Evolutionary conservation across 2,329 filamentous ascomycete species (phyloP).

Genomic region (Penicillium occitanis): DNA sequence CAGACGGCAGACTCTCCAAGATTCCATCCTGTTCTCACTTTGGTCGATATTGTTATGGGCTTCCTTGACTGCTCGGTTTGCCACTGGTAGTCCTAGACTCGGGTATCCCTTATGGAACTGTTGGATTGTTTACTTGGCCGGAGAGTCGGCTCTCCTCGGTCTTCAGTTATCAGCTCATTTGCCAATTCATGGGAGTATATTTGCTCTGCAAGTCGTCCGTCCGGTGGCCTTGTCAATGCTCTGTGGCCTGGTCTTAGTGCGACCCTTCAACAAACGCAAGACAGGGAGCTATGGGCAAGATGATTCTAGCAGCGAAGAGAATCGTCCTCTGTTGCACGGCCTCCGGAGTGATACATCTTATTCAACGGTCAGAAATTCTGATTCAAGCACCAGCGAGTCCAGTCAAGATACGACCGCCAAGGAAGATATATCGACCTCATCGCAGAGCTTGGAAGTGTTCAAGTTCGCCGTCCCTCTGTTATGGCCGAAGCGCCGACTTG

Average conservation of each 20-base stretch:
- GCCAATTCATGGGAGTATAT: background rate
- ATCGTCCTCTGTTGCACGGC: constrained; percentile 11
- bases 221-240: constrained; percentile 11
- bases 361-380: constrained; percentile 7
- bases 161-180: constrained; percentile 36
- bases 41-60: constrained; percentile 59
- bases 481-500: constrained; percentile 67
- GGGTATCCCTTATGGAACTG: constrained; percentile 66
- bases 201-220: constrained; percentile 13
- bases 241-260: constrained; percentile 5
- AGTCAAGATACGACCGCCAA: background rate
- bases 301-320: background rate
- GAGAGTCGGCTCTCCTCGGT: constrained; percentile 49
- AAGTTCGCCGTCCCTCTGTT: constrained; percentile 75
- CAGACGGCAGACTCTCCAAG: constrained; percentile 2
- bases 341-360: constrained; percentile 2
- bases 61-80: constrained; percentile 57
- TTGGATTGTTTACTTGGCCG: constrained; percentile 58
- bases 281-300: background rate
- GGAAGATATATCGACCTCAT: background rate
- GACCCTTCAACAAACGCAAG: background rate
- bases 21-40: constrained; percentile 20
- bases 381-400: background rate
- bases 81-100: constrained; percentile 52
- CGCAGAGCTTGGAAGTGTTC: constrained; percentile 3